Conservation (phyloP, 352 stramenopile genomes). For the Blastocystis sp. region DNA sequence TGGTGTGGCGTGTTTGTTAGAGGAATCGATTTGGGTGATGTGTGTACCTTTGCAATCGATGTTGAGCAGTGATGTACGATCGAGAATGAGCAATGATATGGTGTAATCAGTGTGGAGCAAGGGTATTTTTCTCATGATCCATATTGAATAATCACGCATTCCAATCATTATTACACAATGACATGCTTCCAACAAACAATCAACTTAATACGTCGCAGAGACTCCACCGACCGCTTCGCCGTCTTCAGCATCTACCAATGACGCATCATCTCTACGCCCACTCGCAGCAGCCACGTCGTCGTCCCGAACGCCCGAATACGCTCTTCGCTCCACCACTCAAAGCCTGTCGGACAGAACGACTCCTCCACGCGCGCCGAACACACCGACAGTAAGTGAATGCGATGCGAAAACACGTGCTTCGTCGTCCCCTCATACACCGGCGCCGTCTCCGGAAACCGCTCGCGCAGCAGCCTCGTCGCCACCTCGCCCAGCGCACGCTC, state of each 20-base stretch:
- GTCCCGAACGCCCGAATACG: slow-evolving; percentile 5
- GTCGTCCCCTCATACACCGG: neutral
- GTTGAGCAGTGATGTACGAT: no score
- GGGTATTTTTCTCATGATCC: neutral
- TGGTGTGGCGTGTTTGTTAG: neutral
- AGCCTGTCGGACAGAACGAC: neutral
- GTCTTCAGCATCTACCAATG: slow-evolving; percentile 39
- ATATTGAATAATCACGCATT: no score
- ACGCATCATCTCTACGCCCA: neutral
- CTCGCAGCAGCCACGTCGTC: slow-evolving; percentile 6
- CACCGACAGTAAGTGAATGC: neutral
- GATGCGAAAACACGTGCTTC: slow-evolving; percentile 54
- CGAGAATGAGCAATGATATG: no score
- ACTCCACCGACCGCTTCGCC: neutral
- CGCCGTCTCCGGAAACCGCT: neutral
- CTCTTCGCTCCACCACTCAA: neutral
- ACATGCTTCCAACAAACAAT: slow-evolving; percentile 29
- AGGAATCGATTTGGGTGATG: no score
- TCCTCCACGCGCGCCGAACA: neutral
- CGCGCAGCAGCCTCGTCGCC: neutral
- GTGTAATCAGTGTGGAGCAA: no score
- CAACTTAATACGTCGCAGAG: neutral
- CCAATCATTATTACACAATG: neutral
- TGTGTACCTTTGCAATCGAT: no score
- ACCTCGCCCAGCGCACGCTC: neutral